These are phyloP conservation scores for Dothidotthia symphoricarpi DNA, from an alignment of 2,329 filamentous ascomycete species.

Conservation along the genomic window DNA sequence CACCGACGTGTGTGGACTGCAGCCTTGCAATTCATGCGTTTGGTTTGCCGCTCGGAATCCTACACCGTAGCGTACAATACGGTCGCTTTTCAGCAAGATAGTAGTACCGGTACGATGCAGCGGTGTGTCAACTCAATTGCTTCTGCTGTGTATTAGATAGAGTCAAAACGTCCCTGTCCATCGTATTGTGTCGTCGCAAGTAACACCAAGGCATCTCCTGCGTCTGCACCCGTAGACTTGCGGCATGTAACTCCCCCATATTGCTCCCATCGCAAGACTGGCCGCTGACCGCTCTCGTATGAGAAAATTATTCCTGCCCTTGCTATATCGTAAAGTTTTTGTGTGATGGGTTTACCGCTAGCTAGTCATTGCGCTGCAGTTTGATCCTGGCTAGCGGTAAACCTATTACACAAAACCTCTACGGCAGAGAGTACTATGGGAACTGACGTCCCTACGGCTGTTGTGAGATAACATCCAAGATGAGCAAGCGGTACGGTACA, in stretches of 20 bases:
- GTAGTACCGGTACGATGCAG: background rate
- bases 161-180: constrained; percentile 19
- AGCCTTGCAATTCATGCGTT: constrained; percentile 17
- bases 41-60: constrained; percentile 17
- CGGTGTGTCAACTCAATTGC: constrained; percentile 6
- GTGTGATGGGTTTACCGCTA: too few relatives aligned
- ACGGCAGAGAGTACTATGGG: too few relatives aligned
- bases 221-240: constrained; percentile 1
- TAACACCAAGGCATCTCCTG: constrained; percentile 6
- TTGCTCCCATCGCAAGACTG: too few relatives aligned
- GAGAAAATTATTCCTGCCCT: constrained; percentile 22
- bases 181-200: constrained; percentile 15
- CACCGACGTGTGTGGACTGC: constrained; percentile 9
- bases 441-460: background rate
- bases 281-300: constrained; percentile 11
- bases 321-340: background rate
- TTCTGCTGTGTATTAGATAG: constrained; percentile 18
- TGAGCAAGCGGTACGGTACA: constrained; percentile 3
- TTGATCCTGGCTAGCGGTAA: too few relatives aligned
- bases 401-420: too few relatives aligned
- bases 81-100: constrained; percentile 10
- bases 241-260: too few relatives aligned
- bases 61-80: constrained; percentile 15
- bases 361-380: too few relatives aligned
- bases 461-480: too few relatives aligned